Base-by-base conservation (phyloP, 2,329 filamentous ascomycete genomes). In the Metarhizium rileyi region DNA sequence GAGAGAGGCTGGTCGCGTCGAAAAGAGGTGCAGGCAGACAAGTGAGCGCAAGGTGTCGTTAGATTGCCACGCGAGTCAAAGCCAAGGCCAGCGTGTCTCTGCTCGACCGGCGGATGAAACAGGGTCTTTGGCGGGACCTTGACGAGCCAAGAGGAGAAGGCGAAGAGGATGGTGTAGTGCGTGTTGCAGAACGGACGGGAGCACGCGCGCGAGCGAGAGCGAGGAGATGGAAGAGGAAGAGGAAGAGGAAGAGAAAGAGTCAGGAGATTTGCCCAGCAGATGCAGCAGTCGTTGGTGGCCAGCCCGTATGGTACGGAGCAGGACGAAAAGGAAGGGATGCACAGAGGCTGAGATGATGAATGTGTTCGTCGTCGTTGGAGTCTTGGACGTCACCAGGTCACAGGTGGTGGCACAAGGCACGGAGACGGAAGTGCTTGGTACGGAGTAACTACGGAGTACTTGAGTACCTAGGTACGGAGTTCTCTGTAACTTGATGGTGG, bases 101-200 rank as follows among this genome's bases (percentile, higher is more conserved):
- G 23, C n/a, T 47, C 33, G 22, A 25, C 30, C 18, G 40, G 44
- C 28, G 26, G 45, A 28, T 47, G 45, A 41, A 47, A 47, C 45
- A 40, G 35, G 18, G 20, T 41, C 23, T 28, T 16, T 5, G n/a
- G 33, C 44, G 26, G 30, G 25, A n/a, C 9, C 12, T 16, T 44
- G 18, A 14, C 12, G 14, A 27, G 18, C 3, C 10, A 46, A 14
- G 18, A 26, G 23, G 44, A 26, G 20, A 20, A 22, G 16, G 10
- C 3, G 1, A 4, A 36, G 16, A 23, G 18, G 25, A 35, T 9
- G 33, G 33, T 16, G 33, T 9, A 16, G 33, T 16, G 14, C 30
- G 3, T 14, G 30, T 33, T 16, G 12, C n/a, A 33, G 30, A 33
- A 33, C 10, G 10, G 16, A 14, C 12, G 16, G 30, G 16, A 33